Evolutionary conservation across 1,284 basidiomycete genomes (phyloP).

Genomic region (Ceratobasidium sp.): DNA sequence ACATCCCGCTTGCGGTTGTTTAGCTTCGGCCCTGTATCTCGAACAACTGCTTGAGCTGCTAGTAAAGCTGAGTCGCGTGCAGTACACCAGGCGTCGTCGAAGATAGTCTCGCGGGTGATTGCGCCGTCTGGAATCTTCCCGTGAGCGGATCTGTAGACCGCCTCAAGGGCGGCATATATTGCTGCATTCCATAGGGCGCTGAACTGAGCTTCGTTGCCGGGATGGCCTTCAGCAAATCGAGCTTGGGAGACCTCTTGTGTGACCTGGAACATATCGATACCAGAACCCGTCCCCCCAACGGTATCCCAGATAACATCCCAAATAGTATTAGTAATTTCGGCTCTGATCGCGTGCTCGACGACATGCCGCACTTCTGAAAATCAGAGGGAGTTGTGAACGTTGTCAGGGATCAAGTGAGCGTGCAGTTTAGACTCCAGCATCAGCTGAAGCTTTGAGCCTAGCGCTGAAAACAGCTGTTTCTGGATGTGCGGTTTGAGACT

Average conservation of each 20-base stretch:
- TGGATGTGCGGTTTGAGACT: too few relatives aligned
- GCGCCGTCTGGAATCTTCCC: neutral
- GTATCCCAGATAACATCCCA: neutral
- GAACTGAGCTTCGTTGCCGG: neutral
- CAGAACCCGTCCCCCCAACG: neutral
- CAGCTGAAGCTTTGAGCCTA: too few relatives aligned
- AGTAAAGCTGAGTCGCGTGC: neutral
- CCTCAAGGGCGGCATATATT: neutral
- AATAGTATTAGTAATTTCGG: neutral
- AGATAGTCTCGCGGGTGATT: neutral
- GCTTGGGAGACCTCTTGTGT: neutral
- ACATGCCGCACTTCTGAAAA: neutral
- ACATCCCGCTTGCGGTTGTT: slow-evolving; percentile 17
- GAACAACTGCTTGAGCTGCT: slow-evolving; percentile 9
- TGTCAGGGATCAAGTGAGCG: too few relatives aligned
- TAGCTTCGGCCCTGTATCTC: neutral
- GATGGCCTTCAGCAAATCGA: neutral
- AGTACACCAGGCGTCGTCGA: slow-evolving; percentile 1
- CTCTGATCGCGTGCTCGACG: neutral
- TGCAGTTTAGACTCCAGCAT: too few relatives aligned
- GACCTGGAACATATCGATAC: neutral
- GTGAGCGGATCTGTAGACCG: neutral
- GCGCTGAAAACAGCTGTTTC: too few relatives aligned
- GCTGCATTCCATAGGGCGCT: slow-evolving; percentile 12
- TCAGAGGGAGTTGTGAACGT: too few relatives aligned